These are phyloP conservation scores for Alternaria atra DNA, from an alignment of 2,329 filamentous ascomycete species.

Conservation along the genomic window DNA sequence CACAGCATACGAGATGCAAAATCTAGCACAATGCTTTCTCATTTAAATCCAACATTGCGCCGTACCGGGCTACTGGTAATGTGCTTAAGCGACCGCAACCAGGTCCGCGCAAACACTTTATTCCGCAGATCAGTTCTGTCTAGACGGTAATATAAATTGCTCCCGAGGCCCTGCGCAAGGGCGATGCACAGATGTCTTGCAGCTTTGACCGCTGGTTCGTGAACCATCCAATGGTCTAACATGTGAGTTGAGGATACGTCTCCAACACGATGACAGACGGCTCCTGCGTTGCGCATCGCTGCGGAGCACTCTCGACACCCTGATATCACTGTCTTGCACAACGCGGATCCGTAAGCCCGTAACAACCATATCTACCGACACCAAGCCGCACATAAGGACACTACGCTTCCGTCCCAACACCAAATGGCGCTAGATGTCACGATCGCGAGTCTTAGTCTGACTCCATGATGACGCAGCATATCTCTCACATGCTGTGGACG, in stretches of 20 bases:
- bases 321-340: background rate
- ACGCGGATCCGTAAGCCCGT: background rate
- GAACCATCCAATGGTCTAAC: conserved; percentile 7
- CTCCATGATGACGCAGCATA: conserved; percentile 11
- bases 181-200: conserved; percentile 22
- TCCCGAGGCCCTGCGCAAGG: conserved; percentile 18
- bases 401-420: background rate
- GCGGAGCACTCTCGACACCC: background rate
- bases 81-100: conserved; percentile 16
- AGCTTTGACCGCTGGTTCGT: conserved; percentile 24
- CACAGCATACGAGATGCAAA: conserved; percentile 18
- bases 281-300: background rate
- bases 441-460: conserved; percentile 1
- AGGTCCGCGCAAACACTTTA: conserved; percentile 27
- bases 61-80: conserved; percentile 36
- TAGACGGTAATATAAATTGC: conserved; percentile 16
- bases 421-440: background rate
- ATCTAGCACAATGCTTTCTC: conserved; percentile 29
- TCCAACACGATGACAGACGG: background rate
- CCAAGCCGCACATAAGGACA: conserved; percentile 3
- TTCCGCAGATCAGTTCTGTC: conserved; percentile 27
- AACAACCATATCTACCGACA: conserved; percentile 9
- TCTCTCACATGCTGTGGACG: conserved; percentile 7
- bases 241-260: conserved; percentile 4
- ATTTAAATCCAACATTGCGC: conserved; percentile 25